Base-by-base conservation (phyloP, 179 eudicot genomes). In the Beta macrorhiza region DNA sequence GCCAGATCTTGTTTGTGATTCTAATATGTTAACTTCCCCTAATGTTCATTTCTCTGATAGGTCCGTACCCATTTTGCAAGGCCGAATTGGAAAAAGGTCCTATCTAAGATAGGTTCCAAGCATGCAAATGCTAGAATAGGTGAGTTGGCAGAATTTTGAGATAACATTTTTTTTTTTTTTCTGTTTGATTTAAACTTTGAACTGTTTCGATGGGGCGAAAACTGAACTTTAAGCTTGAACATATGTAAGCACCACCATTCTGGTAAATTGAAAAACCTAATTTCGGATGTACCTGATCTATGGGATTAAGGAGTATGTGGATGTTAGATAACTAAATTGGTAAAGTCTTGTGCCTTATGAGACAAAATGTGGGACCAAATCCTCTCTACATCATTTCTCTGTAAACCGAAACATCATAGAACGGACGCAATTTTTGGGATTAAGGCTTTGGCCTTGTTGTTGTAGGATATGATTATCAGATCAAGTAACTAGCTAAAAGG, bases 71-170 rank as follows among this genome's bases (percentile, higher is more conserved):
- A 96, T 90, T 96, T 96, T 80, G 99, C 98, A 10, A 94, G 87
- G 86, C 99, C 99, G 72, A 94, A 96, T 79, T 96, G 99, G 99
- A 94, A 91, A 87, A 96, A 94, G 86, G 99, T 94, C 37, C 80
- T 94, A 57, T 90, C 99, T 16, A 96, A 87, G 83, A 76, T 88
- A 61, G 91, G 93, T 65, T 87, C 98, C 62, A 96, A 94, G 82
- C 99, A 96, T 80, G 89, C 96, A 42, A 92, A 94, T 79, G 93
- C 97, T 49, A 91, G 93, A 80, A 91, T 96, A 90, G 99, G 99
- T 96, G 78, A 88, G 90, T 3, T 22, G 4, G 67, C 37, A 63
- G 10, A 42, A 63, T 57, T 7, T 25, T 53, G 20, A 55, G 51
- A 49, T 49, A 52, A n/a, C 61, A 0, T 1, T 52, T 6, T 1